Conservation (phyloP, 345 rosid genomes). For the Aquilaria malaccensis region DNA sequence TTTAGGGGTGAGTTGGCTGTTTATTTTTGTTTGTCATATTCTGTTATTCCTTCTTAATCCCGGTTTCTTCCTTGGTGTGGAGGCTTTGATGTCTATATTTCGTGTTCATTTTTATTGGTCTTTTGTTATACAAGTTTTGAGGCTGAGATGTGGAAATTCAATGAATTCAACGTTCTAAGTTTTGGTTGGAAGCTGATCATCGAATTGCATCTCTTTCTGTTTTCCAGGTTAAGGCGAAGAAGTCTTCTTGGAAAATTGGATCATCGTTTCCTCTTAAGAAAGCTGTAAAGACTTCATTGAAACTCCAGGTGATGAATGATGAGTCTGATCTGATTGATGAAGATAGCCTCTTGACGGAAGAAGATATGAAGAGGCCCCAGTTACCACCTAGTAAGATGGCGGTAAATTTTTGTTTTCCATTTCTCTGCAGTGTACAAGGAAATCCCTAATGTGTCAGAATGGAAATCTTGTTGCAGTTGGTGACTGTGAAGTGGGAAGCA, state of each 20-base stretch:
- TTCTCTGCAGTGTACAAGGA: background rate
- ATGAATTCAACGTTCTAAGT: too few relatives aligned
- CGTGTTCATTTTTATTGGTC: background rate
- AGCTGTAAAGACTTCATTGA: conserved; percentile 33
- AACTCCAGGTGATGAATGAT: conserved; percentile 50
- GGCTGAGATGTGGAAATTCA: too few relatives aligned
- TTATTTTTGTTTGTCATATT: too few relatives aligned
- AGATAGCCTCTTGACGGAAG: conserved; percentile 85
- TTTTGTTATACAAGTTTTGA: background rate
- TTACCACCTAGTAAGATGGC: conserved; percentile 44
- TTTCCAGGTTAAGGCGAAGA: conserved; percentile 59
- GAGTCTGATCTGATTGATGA: conserved; percentile 91
- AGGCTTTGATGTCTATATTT: conserved; percentile 1
- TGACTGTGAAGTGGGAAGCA: conserved; percentile 76
- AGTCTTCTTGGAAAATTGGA: conserved; percentile 83
- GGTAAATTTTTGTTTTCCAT: background rate
- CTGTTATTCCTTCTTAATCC: too few relatives aligned
- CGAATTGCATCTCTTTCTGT: conserved; percentile 1
- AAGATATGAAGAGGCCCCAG: conserved; percentile 77
- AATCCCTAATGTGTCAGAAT: conserved; percentile 4
- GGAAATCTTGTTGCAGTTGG: conserved; percentile 33
- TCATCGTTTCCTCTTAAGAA: conserved; percentile 77
- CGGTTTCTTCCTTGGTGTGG: background rate
- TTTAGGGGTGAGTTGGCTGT: conserved; percentile 42
- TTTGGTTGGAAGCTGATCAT: background rate